phyloP scores from a whole-genome alignment of 163 green algal species.

The Chlamydomonas reinhardtii region DNA sequence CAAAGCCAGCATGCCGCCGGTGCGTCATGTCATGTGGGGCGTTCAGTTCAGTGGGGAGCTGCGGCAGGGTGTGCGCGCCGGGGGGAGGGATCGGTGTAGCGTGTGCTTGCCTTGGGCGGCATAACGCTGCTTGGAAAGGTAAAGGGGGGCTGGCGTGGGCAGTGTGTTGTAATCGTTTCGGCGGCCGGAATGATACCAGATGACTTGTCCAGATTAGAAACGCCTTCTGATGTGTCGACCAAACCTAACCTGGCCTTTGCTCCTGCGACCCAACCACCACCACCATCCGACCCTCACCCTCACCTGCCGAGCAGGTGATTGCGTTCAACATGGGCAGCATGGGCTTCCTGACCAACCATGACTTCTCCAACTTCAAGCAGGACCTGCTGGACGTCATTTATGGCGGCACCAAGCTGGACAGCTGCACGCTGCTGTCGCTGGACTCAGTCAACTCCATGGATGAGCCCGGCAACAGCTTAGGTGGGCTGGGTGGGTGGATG shows the following conservation, averaged over 20 bases:
- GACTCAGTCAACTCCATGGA: slow-evolving; percentile 42
- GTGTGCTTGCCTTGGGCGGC: too few relatives aligned
- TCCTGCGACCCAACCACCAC: too few relatives aligned
- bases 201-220: too few relatives aligned
- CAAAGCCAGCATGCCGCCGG: slow-evolving; percentile 82
- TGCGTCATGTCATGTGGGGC: slow-evolving; percentile 56
- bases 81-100: too few relatives aligned
- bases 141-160: too few relatives aligned
- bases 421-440: slow-evolving; percentile 58
- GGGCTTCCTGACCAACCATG: slow-evolving; percentile 91
- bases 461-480: slow-evolving; percentile 49
- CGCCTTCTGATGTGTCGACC: too few relatives aligned
- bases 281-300: too few relatives aligned
- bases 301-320: slow-evolving; percentile 68
- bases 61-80: background rate
- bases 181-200: too few relatives aligned
- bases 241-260: too few relatives aligned
- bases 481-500: background rate
- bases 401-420: slow-evolving; percentile 62
- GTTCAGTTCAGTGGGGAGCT: too few relatives aligned
- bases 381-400: slow-evolving; percentile 82
- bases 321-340: slow-evolving; percentile 92
- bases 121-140: too few relatives aligned
- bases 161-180: too few relatives aligned
- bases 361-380: slow-evolving; percentile 74